A percentile compares a stretch with the other conserved stretches of the same genome.
These are phyloP conservation scores for Chaetoceros tenuissimus DNA, from an alignment of 108 stramenopile genomes.

Conservation along the genomic window DNA sequence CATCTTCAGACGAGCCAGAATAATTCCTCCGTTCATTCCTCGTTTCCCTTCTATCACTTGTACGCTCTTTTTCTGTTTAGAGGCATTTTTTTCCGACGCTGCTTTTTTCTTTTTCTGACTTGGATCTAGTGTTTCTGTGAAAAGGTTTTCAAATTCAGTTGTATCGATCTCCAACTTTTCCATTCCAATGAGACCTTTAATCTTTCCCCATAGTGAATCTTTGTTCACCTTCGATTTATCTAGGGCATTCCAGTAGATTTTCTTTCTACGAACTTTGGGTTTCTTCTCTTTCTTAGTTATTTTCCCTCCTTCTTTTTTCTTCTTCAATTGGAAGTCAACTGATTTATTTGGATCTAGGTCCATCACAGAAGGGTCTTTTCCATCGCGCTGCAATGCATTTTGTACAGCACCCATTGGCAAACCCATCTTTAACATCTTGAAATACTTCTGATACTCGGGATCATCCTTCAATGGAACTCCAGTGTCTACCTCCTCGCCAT, in stretches of 20 bases:
- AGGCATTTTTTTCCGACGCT: constrained; percentile 12
- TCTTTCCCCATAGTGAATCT: constrained; percentile 80
- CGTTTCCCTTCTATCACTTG: constrained; percentile 86
- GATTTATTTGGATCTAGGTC: constrained; percentile 57
- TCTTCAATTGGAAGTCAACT: constrained; percentile 37
- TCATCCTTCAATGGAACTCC: constrained; percentile 59
- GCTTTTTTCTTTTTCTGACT: constrained; percentile 49
- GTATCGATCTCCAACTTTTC: constrained; percentile 62
- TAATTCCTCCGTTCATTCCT: constrained; percentile 89
- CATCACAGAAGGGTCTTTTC: constrained; percentile 44
- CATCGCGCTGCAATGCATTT: constrained; percentile 57
- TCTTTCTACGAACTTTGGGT: constrained; percentile 73
- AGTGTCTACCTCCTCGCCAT: constrained; percentile 15
- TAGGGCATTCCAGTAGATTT: constrained; percentile 86
- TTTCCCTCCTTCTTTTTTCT: constrained; percentile 13
- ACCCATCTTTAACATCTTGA: constrained; percentile 56
- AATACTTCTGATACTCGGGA: constrained; percentile 55
- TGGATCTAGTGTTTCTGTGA: constrained; percentile 71
- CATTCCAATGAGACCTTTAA: constrained; percentile 54
- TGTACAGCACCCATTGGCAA: constrained; percentile 49
- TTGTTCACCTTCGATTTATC: constrained; percentile 67
- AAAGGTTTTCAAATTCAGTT: constrained; percentile 84
- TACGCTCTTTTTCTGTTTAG: constrained; percentile 64
- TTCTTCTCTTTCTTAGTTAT: constrained; percentile 31
- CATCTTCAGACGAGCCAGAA: constrained; percentile 67